These are phyloP conservation scores for Leishmania major DNA, from an alignment of 208 protist species.

Conservation along the genomic window DNA sequence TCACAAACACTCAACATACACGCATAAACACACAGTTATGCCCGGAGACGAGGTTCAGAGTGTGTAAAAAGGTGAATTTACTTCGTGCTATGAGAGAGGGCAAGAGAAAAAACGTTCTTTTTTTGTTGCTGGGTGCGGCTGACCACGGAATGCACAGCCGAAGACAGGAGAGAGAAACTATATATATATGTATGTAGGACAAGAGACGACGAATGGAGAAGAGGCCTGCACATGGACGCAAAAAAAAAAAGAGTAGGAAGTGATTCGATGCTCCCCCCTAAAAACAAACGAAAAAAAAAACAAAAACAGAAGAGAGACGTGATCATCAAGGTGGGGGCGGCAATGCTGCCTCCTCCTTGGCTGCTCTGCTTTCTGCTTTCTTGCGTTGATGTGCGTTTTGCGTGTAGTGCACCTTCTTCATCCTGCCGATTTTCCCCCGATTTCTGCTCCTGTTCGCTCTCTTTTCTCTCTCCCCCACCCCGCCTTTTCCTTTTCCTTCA, in stretches of 20 bases:
- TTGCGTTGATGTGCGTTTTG: background rate
- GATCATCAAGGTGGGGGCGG: background rate
- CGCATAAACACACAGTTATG: background rate
- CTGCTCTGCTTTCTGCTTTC: background rate
- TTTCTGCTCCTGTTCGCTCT: slow-evolving; percentile 3
- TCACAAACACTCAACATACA: background rate
- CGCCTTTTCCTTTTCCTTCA: background rate
- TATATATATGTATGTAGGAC: background rate
- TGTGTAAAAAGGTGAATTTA: background rate
- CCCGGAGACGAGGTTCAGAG: background rate
- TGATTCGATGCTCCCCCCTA: background rate
- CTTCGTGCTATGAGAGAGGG: background rate
- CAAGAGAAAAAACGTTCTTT: background rate
- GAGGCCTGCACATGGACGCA: background rate
- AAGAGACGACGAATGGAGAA: background rate
- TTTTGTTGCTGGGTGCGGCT: background rate
- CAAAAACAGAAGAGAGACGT: background rate
- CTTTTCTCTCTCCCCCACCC: background rate
- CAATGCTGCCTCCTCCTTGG: background rate
- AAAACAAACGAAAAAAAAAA: background rate
- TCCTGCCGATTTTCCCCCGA: background rate
- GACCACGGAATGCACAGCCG: background rate
- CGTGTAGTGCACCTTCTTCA: background rate
- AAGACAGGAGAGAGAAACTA: background rate
- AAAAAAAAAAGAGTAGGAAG: background rate